A percentile compares a stretch with the other conserved stretches of the same genome.
phyloP scores from a whole-genome alignment of 441 rosid genomes.

The Gossypium davidsonii region DNA sequence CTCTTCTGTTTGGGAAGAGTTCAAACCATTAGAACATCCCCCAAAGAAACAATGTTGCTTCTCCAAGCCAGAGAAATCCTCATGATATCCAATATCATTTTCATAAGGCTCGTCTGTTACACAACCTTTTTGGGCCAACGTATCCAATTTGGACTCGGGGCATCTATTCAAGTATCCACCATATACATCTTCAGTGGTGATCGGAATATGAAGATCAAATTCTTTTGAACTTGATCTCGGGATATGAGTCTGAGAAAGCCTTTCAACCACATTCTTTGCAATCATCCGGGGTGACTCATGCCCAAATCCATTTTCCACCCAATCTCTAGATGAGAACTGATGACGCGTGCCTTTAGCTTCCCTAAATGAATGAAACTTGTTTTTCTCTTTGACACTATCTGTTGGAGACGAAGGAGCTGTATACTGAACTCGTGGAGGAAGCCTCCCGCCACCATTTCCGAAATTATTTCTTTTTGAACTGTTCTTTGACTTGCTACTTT shows the following conservation, averaged over 20 bases:
- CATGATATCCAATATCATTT: conserved; percentile 25
- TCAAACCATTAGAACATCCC: conserved; percentile 25
- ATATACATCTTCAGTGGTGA: conserved; percentile 75
- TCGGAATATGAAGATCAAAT: conserved; percentile 44
- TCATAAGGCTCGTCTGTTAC: conserved; percentile 39
- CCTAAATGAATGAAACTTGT: conserved; percentile 63
- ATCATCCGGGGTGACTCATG: conserved; percentile 74
- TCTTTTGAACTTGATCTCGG: conserved; percentile 46
- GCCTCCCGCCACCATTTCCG: conserved; percentile 44
- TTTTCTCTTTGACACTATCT: conserved; percentile 34
- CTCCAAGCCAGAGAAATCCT: conserved; percentile 31
- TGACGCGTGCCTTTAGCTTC: conserved; percentile 50
- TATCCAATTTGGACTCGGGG: conserved; percentile 42
- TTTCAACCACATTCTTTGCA: conserved; percentile 83
- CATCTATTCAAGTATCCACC: conserved; percentile 41
- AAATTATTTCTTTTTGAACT: conserved; percentile 33
- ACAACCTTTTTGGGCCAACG: conserved; percentile 31
- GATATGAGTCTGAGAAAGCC: conserved; percentile 57
- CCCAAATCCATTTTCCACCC: conserved; percentile 52
- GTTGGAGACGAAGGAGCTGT: conserved; percentile 66
- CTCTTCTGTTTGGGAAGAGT: conserved; percentile 36
- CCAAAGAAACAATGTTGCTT: conserved; percentile 24
- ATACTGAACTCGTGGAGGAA: conserved; percentile 64
- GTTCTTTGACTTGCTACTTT: conserved; percentile 44
- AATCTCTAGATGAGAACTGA: conserved; percentile 50